Evolutionary conservation across 2,329 filamentous ascomycete species (phyloP), one percentile per base, ranked within the genome.

Genomic region (Conoideocrella luteorostrata): DNA sequence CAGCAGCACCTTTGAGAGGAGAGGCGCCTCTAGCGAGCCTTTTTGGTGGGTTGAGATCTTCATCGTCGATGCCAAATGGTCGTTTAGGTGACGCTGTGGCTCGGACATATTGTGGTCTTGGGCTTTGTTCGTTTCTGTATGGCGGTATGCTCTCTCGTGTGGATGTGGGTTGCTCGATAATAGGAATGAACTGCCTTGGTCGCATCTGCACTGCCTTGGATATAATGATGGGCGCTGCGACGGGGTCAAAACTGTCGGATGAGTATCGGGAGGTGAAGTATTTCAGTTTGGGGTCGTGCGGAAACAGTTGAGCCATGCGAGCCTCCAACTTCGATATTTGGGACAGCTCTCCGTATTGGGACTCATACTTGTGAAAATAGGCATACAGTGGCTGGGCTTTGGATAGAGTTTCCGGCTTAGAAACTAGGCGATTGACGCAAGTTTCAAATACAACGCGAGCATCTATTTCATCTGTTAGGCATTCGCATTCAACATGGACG

Each of bases 371-470:
- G 66, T 98, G 91, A 62, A 98, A 91, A 66, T 91, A 97, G 3
- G 82, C 74, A 56, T 95, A 95, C 1, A 98, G 77, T 1, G 86
- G 79, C 61, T 93, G 94, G 7, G 90, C 81, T 58, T 89, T 93
- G 43, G 74, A 66, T 1, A 84, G 68, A 10, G 80, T 79, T 52
- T 89, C 86, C 0, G 86, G 80, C 52, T 90, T 93, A 20, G 84
- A 76, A 7, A 85, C 78, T 34, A 97, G 76, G 49, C 84, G 84
- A 58, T 85, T 87, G 47, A 96, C 87, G 13, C 90, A 89, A 13
- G 90, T 96, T 62, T 97, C 93, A 56, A 98, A 98, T 2, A 96
- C 89, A 9, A 93, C 90, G 52, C 93, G 81, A 26, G 93, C 93
- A 74, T 98, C 89, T 90, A 53, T 17, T 7, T 15, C 5, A 33